These are phyloP conservation scores for Syncephalastrum monosporum DNA, from an alignment of 371 early-diverging fungal genomes.

Conservation along the genomic window DNA sequence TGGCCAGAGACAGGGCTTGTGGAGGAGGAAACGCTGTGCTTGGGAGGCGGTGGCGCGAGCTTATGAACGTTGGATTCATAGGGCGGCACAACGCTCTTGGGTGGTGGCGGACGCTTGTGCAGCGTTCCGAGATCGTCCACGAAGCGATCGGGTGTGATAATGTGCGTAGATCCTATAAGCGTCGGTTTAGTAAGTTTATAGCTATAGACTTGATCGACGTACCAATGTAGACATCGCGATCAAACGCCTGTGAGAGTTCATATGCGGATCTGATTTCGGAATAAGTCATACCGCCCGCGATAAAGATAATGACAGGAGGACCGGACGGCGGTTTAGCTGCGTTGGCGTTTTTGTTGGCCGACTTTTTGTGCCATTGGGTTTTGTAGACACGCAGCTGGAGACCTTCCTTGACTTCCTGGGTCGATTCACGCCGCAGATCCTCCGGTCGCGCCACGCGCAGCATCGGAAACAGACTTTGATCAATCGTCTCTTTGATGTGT, in stretches of 20 bases:
- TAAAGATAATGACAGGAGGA: slow-evolving; percentile 70
- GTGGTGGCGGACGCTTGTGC: slow-evolving; percentile 23
- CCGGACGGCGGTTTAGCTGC: slow-evolving; percentile 49
- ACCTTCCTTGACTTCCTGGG: slow-evolving; percentile 28
- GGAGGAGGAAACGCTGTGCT: too few species aligned
- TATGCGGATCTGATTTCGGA: slow-evolving; percentile 89
- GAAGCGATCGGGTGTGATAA: slow-evolving; percentile 78
- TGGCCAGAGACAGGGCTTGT: too few species aligned
- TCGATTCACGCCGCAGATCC: slow-evolving; percentile 28
- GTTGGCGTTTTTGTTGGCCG: slow-evolving; percentile 26
- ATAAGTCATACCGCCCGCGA: slow-evolving; percentile 91
- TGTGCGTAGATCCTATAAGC: slow-evolving; percentile 67
- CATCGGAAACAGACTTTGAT: slow-evolving; percentile 59
- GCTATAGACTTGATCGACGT: slow-evolving; percentile 11
- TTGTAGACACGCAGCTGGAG: slow-evolving; percentile 49
- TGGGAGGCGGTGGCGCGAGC: too few species aligned
- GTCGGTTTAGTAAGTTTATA: neutral
- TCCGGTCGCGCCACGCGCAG: slow-evolving; percentile 51
- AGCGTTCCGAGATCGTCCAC: slow-evolving; percentile 57
- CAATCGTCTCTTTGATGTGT: slow-evolving; percentile 60
- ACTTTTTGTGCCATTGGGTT: slow-evolving; percentile 60
- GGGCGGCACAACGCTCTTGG: slow-evolving; percentile 35
- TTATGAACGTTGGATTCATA: slow-evolving; percentile 29
- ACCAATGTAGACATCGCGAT: slow-evolving; percentile 85
- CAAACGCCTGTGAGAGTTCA: slow-evolving; percentile 70